A percentile compares a stretch with the other conserved stretches of the same genome.
Conservation (phyloP, 345 rosid species). For the Clausena lansium region DNA sequence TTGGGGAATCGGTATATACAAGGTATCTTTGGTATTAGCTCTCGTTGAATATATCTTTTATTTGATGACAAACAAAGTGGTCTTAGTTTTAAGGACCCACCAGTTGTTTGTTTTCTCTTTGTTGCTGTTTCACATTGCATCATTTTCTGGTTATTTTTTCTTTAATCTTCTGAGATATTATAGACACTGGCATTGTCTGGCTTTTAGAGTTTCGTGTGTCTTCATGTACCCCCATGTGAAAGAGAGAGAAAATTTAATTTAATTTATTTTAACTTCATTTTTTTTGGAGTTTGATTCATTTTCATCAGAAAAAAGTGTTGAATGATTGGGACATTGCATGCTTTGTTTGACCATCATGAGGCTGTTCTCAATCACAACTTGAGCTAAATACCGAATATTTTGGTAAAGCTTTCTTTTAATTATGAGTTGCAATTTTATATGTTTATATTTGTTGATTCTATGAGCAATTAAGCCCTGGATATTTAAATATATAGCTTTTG, state of each 20-base stretch:
- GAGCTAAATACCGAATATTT: too few species aligned
- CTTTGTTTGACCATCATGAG: not conserved
- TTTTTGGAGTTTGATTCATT: not conserved
- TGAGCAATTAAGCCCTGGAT: not conserved
- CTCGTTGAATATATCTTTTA: not conserved
- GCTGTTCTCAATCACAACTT: not conserved
- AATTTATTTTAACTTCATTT: not conserved
- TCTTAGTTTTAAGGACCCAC: conserved; percentile 11
- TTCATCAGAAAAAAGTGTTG: not conserved
- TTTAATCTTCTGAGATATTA: conserved; percentile 1
- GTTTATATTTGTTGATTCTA: not conserved
- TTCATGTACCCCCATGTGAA: conserved; percentile 15
- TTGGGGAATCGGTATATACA: not conserved
- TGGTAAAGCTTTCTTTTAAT: too few species aligned
- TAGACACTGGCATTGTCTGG: not conserved
- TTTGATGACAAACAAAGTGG: not conserved
- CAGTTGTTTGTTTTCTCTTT: not conserved
- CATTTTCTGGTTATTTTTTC: conserved; percentile 8
- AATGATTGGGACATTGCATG: conserved; percentile 1
- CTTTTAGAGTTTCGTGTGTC: conserved; percentile 12
- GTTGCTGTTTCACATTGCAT: not conserved
- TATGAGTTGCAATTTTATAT: not conserved
- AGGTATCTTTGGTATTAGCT: not conserved
- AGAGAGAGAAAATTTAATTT: not conserved
- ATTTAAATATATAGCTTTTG: not conserved